Evolutionary conservation across 805 yeast species (phyloP), one percentile per base, ranked within the genome.

Genomic region (Debaryomyces prosopidis): DNA sequence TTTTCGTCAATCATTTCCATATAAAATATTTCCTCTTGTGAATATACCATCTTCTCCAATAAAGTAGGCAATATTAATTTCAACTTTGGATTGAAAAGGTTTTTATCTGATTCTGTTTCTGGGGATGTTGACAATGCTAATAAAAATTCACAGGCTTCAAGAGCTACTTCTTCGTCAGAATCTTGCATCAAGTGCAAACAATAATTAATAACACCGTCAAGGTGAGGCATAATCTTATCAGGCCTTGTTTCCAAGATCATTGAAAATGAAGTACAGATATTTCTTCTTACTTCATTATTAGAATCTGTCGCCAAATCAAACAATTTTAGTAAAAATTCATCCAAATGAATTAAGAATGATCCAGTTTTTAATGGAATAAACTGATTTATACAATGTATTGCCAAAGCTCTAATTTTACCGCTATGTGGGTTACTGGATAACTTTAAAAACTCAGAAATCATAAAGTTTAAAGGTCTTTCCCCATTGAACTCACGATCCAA

Each of bases 141-240:
- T 47, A 94, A 69, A 55, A 94, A 90, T 67, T 94, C 98, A 63
- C 97, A 89, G 2, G 96, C 97, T 62, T 91, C 97, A 45, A 91
- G 71, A 0, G 96, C 85, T 27, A 89, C 95, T 44, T 77, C 84
- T 53, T 87, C 91, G 10, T 58, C 50, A 12, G 53, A 36, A 47
- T 77, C 79, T 45, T 77, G 77, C 69, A 92, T 81, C 47, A 90
- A 79, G 66, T 90, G 97, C 41, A 89, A 66, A 57, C 91, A 83
- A 69, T 87, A 94, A 51, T 82, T 80, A 34, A 92, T 79, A 12
- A 94, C 89, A n/a, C 97, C 97, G 44, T 77, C 81, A 45, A 92
- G 63, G 62, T 92, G 96, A 6, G 91, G 89, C 40, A 77, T 65
- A 28, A 94, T 69, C 62, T 85, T 87, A 53, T 88, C 96, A 1